A percentile compares a stretch with the other conserved stretches of the same genome.
phyloP scores from a whole-genome alignment of 108 stramenopile species.

The Nitzschia putrida region DNA sequence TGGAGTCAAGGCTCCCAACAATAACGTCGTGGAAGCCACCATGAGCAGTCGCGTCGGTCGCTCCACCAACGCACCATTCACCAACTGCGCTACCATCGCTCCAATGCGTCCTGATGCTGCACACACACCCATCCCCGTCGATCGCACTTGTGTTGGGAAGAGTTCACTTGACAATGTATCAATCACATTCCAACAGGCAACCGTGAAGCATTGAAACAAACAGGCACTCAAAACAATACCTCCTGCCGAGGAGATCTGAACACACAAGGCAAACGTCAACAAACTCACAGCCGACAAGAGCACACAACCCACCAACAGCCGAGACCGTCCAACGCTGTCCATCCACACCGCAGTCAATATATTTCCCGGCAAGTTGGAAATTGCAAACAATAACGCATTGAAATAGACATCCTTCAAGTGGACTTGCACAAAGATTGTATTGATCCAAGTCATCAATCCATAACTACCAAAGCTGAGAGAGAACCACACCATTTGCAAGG shows the following conservation, averaged over 20 bases:
- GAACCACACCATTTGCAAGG: constrained; percentile 77
- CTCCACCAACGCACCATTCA: constrained; percentile 59
- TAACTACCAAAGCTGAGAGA: constrained; percentile 72
- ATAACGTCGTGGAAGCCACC: constrained; percentile 56
- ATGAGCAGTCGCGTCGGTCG: constrained; percentile 45
- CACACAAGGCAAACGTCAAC: constrained; percentile 53
- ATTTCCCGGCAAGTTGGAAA: constrained; percentile 75
- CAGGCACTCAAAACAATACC: constrained; percentile 65
- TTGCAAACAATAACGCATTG: constrained; percentile 77
- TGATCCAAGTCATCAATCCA: constrained; percentile 82
- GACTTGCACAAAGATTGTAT: constrained; percentile 69
- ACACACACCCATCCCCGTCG: constrained; percentile 78
- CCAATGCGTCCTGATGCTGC: constrained; percentile 73
- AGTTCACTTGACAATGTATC: constrained; percentile 71
- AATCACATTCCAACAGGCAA: constrained; percentile 77
- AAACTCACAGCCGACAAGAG: constrained; percentile 49
- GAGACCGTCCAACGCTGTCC: constrained; percentile 56
- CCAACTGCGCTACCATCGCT: constrained; percentile 74
- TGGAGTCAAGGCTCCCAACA: constrained; percentile 62
- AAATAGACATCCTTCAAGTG: constrained; percentile 73
- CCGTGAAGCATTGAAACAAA: constrained; percentile 72
- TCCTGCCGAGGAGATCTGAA: constrained; percentile 8
- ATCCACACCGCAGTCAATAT: constrained; percentile 52
- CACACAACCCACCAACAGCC: constrained; percentile 54
- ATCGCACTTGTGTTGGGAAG: constrained; percentile 73